Evolutionary conservation across 1,139 yeast species (phyloP), one percentile per base, ranked within the genome.

Genomic region (Trichomonascaceae sp.): DNA sequence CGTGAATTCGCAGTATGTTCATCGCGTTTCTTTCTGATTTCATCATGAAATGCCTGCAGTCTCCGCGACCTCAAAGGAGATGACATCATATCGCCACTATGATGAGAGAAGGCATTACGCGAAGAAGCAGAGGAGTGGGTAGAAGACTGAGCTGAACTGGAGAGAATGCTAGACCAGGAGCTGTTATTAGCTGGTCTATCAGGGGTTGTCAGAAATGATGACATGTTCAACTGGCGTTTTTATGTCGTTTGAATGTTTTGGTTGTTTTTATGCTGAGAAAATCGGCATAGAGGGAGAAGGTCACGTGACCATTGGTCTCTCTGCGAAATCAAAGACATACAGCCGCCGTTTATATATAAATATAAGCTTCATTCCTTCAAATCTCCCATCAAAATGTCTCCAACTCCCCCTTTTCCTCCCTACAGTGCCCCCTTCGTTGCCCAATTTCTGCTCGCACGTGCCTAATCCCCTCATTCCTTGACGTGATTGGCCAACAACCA

Each of bases 201-300:
- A 19, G 50, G 45, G n/a, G 45, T 48, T n/a, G 39, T 48, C 17
- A 48, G 45, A 24, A 48, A 48, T 39, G 50, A 48, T 15, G 45
- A 39, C 50, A 48, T 48, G n/a, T n/a, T n/a, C n/a, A 3, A 13
- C 43, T 22, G 24, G 24, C 24, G 24, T 22, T 22, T 22, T 22
- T 22, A 22, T 22, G 24, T 22, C 6, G 24, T 22, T 22, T 22
- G 24, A 22, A 22, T n/a, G 24, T 22, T 22, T 4, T 4, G 24
- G 3, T 6, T 22, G 3, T 22, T 22, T 3, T 22, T 22, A 22
- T 4, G 24, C 6, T 22, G 24, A n/a, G n/a, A 22, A 22, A 4
- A 22, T 22, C 24, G 24, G 24, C 24, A 22, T 22, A 22, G 24
- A 4, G 6, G 24, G 6, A 4, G 24, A 22, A 6, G 24, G 24